Conservation (phyloP, 2,329 filamentous ascomycete species). For the Claviceps paspali region DNA sequence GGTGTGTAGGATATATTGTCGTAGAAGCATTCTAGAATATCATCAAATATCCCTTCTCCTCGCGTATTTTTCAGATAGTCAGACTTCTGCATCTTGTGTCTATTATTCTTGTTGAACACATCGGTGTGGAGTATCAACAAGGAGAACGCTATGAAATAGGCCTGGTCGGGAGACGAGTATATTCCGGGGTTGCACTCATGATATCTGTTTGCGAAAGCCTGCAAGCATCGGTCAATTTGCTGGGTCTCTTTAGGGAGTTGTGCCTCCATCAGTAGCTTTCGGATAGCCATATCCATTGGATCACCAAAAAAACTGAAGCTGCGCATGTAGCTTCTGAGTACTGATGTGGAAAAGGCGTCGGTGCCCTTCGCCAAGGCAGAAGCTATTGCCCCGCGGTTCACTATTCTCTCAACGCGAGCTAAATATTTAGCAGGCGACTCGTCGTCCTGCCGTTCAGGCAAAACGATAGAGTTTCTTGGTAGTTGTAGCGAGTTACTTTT, state of each 20-base stretch:
- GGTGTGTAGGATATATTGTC: conserved; percentile 98
- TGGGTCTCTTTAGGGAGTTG: conserved; percentile 95
- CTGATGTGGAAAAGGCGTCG: conserved; percentile 68
- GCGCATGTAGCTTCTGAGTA: conserved; percentile 87
- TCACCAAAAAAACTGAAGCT: conserved; percentile 92
- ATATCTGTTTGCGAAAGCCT: conserved; percentile 91
- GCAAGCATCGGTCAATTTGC: conserved; percentile 87
- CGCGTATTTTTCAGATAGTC: conserved; percentile 94
- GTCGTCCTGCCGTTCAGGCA: conserved; percentile 70
- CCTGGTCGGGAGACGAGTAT: conserved; percentile 77
- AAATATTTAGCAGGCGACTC: conserved; percentile 87
- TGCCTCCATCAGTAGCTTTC: conserved; percentile 91
- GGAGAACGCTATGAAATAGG: conserved; percentile 97
- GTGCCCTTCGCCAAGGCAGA: conserved; percentile 73
- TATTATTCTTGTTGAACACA: conserved; percentile 99
- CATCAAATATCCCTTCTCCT: conserved; percentile 82
- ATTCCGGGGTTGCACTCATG: conserved; percentile 97
- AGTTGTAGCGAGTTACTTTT: conserved; percentile 76
- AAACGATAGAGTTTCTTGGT: conserved; percentile 50
- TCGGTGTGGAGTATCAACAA: conserved; percentile 93
- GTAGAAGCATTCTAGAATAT: conserved; percentile 90
- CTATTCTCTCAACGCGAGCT: conserved; percentile 62
- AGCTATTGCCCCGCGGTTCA: conserved; percentile 71
- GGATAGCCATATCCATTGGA: conserved; percentile 93
- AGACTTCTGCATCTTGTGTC: conserved; percentile 92